phyloP scores from a whole-genome alignment of 1,139 yeast genomes.

The Suhomyces yuchorum region DNA sequence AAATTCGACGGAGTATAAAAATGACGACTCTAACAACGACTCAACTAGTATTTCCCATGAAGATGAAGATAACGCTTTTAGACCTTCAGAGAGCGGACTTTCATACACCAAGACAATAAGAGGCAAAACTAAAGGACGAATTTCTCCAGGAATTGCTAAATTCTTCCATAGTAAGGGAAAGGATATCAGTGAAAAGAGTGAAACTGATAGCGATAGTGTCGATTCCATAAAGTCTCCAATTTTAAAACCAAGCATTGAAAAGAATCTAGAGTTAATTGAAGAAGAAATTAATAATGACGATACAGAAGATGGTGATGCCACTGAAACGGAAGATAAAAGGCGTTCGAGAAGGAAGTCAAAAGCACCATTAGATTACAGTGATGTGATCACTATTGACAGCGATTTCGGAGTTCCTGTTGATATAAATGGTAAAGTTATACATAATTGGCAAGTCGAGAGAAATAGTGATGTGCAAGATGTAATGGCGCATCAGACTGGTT shows the following conservation, averaged over 20 bases:
- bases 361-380: conserved; percentile 18
- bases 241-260: conserved; percentile 12
- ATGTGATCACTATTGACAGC: conserved; percentile 33
- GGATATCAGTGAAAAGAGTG: conserved; percentile 1
- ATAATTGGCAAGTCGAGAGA: conserved; percentile 14
- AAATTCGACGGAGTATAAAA: not conserved
- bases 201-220: conserved; percentile 24
- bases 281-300: conserved; percentile 19
- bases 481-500: not conserved
- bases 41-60: conserved; percentile 3
- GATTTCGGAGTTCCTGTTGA: conserved; percentile 36
- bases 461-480: not conserved
- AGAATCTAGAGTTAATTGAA: conserved; percentile 23
- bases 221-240: conserved; percentile 20
- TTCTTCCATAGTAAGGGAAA: conserved; percentile 22
- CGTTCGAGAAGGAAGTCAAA: conserved; percentile 4
- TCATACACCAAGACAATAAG: conserved; percentile 18
- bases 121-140: conserved; percentile 13
- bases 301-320: conserved; percentile 19
- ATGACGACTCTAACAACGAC: conserved; percentile 7
- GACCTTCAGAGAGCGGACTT: not conserved
- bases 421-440: conserved; percentile 22
- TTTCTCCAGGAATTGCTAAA: conserved; percentile 20
- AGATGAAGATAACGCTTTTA: not conserved
- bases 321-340: conserved; percentile 17